These are phyloP conservation scores for Carex littledalei DNA, from an alignment of 176 grass and related monocot genomes.

Conservation along the genomic window DNA sequence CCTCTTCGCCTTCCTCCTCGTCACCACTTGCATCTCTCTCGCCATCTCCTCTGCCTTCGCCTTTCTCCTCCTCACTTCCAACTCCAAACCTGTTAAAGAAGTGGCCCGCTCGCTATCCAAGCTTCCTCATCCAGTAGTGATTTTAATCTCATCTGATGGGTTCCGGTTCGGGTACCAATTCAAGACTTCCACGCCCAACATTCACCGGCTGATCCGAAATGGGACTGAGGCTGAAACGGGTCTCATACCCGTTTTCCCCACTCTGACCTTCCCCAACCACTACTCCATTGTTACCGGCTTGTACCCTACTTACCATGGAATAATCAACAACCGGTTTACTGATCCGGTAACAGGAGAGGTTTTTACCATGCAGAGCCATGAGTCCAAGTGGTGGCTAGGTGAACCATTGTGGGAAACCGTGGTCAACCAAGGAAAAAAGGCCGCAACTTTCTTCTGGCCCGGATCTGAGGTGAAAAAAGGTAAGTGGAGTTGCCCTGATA, in stretches of 20 bases:
- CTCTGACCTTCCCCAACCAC: conserved; percentile 91
- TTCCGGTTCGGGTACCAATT: conserved; percentile 89
- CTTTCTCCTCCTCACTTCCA: conserved; percentile 24
- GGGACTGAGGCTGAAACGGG: conserved; percentile 69
- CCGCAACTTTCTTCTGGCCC: conserved; percentile 82
- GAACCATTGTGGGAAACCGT: conserved; percentile 81
- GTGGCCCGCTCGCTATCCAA: conserved; percentile 31
- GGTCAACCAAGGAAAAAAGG: conserved; percentile 44
- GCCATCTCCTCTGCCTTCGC: conserved; percentile 8
- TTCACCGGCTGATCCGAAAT: conserved; percentile 61
- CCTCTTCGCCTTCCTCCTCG: conserved; percentile 9
- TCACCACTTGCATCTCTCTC: background rate
- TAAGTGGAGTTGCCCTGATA: conserved; percentile 55
- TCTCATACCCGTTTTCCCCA: conserved; percentile 79
- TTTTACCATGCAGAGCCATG: conserved; percentile 63
- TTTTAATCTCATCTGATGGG: conserved; percentile 78
- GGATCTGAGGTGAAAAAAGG: conserved; percentile 78
- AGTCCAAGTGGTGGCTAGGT: conserved; percentile 72
- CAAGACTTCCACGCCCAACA: conserved; percentile 53
- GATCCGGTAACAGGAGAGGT: conserved; percentile 49
- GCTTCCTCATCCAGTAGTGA: conserved; percentile 64
- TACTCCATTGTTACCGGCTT: conserved; percentile 96
- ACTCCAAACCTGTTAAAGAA: background rate
- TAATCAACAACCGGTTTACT: conserved; percentile 88
- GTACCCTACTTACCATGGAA: conserved; percentile 75